These are phyloP conservation scores for Mayamaea pseudoterrestris DNA, from an alignment of 108 stramenopile species.

Conservation along the genomic window DNA sequence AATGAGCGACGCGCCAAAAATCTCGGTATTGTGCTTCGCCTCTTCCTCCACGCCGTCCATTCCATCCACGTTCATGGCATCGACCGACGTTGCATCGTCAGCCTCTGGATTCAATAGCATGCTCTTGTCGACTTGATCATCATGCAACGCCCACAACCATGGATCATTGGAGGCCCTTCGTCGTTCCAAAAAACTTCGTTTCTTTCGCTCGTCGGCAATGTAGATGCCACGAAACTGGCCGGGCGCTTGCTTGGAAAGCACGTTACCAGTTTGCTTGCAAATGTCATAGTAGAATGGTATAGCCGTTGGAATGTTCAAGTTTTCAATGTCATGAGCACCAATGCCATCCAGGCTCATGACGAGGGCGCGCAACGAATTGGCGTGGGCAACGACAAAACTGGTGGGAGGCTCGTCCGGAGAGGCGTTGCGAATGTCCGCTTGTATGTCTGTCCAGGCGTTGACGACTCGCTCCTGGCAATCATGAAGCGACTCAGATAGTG, in stretches of 20 bases:
- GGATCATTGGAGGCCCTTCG: slow-evolving; percentile 27
- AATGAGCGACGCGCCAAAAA: too few relatives aligned
- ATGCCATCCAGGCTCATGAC: slow-evolving; percentile 42
- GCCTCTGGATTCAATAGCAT: neutral
- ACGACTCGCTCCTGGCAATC: slow-evolving; percentile 22
- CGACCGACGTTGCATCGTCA: neutral
- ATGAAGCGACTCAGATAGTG: slow-evolving; percentile 11
- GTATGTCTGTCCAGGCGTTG: slow-evolving; percentile 8
- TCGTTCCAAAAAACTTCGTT: slow-evolving; percentile 29
- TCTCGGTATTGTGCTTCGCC: neutral
- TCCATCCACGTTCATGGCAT: neutral
- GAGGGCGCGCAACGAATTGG: slow-evolving; percentile 31
- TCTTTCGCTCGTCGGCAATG: slow-evolving; percentile 30
- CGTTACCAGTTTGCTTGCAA: slow-evolving; percentile 9
- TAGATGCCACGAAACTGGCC: slow-evolving; percentile 19
- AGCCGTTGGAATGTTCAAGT: slow-evolving; percentile 43
- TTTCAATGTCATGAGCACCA: slow-evolving; percentile 21
- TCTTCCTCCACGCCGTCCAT: neutral
- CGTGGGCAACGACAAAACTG: slow-evolving; percentile 34
- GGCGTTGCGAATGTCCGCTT: slow-evolving; percentile 2
- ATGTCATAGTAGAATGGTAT: slow-evolving; percentile 49
- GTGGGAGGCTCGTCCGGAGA: slow-evolving; percentile 1
- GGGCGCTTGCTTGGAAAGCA: slow-evolving; percentile 1
- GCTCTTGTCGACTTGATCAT: slow-evolving; percentile 6
- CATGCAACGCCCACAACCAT: slow-evolving; percentile 12